phyloP scores from a whole-genome alignment of 148 eudicot genomes.

The Mesembryanthemum crystallinum region DNA sequence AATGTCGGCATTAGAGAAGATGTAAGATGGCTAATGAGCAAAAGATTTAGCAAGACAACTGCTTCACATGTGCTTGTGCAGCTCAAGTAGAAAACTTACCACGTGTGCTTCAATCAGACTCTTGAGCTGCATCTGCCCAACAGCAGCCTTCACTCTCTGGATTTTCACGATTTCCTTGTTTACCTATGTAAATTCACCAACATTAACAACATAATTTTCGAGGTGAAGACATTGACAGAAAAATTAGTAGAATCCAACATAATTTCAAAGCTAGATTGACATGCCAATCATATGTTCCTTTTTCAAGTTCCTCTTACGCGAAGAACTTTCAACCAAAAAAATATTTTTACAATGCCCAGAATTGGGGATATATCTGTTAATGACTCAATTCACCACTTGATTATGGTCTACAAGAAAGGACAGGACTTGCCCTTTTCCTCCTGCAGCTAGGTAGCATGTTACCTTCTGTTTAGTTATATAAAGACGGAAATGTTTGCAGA shows the following conservation, averaged over 20 bases:
- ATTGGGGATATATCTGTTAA: not conserved
- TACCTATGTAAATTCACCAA: constrained; percentile 44
- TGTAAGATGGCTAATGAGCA: not conserved
- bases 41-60: constrained; percentile 1
- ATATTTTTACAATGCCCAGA: constrained; percentile 1
- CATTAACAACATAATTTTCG: not conserved
- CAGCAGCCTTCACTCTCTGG: constrained; percentile 97
- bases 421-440: not conserved
- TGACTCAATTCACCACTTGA: not conserved
- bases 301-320: not conserved
- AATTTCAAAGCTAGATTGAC: not conserved
- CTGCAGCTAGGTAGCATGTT: not conserved
- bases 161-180: constrained; percentile 97
- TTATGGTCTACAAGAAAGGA: not conserved
- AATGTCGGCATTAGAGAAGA: not conserved
- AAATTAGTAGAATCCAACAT: not conserved
- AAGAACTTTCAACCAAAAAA: not conserved
- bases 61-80: constrained; percentile 3
- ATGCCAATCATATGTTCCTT: not conserved
- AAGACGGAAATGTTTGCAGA: not conserved
- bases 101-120: constrained; percentile 89
- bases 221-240: not conserved
- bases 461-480: not conserved
- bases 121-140: constrained; percentile 96
- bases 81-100: constrained; percentile 54